Evolutionary conservation across 768 basidiomycete species (phyloP), one percentile per base, ranked within the genome.

Genomic region (Atractiella rhizophila): DNA sequence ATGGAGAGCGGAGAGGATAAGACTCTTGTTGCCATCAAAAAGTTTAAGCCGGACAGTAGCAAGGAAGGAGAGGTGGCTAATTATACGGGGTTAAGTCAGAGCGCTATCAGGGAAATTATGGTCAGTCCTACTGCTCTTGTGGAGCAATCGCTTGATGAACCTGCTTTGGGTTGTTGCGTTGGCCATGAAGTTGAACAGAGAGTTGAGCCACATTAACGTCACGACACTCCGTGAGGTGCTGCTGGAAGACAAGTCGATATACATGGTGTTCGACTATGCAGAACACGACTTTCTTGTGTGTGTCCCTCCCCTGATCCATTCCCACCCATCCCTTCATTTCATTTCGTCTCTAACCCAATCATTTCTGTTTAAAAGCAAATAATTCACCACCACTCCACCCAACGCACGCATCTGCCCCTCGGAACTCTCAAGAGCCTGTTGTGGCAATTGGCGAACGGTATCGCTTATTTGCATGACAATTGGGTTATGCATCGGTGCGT

Each of bases 41-140:
- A 96, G 59, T 96, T 96, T 66, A 98, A 98, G 56, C 91, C 88
- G 0, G 91, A 98, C 66, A n/a, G n/a, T n/a, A n/a, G n/a, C n/a
- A 96, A 96, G 60, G 91, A 98, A 62, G 88, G 88, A 18, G 91
- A 96, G 55, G 73, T 85, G 1, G 4, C 5, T 26, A 49, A 45
- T 0, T 98, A 96, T 57, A 94, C 88, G 9, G 91, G 88, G 2
- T 83, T 98, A 51, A 86, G 81, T 57, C 91, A 98, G 62, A 88
- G 82, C 60, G 91, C 88, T 4, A 81, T 83, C 51, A 67, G 91
- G 44, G 91, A 98, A 59, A 96, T 96, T 49, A 80, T 86, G 40
- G 85, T 85, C 49, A 51, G 77, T 63, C 18, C 20, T 0, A 25
- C 42, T 52, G 13, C 51, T 52, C n/a, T n/a, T n/a, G n/a, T n/a